Conservation (phyloP, 2,329 filamentous ascomycete species). For the Thielaviopsis cerberus region DNA sequence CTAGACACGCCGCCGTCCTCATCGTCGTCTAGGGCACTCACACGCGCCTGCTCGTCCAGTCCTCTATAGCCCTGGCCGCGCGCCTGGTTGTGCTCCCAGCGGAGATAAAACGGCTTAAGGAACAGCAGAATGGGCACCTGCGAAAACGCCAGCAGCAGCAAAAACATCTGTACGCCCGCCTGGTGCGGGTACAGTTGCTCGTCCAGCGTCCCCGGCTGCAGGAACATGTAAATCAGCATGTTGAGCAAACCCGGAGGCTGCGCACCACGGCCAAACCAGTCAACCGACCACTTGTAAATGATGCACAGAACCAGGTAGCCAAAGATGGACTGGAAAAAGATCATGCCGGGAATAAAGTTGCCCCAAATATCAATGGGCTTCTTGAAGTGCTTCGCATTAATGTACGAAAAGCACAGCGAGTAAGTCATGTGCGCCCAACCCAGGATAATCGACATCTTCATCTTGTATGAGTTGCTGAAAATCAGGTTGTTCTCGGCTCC, state of each 20-base stretch:
- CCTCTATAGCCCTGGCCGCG: constrained; percentile 79
- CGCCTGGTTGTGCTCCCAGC: constrained; percentile 80
- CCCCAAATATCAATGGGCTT: constrained; percentile 89
- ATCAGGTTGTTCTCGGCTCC: constrained; percentile 85
- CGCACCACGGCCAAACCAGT: constrained; percentile 49
- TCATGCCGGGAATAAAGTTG: constrained; percentile 95
- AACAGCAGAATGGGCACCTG: constrained; percentile 86
- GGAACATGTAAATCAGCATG: constrained; percentile 99
- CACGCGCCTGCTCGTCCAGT: constrained; percentile 70
- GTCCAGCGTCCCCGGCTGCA: constrained; percentile 59
- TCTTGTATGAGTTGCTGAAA: constrained; percentile 98
- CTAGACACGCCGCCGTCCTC: constrained; percentile 47
- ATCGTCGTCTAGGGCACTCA: constrained; percentile 80
- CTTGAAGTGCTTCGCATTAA: constrained; percentile 92
- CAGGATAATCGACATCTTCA: constrained; percentile 97
- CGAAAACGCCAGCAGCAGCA: constrained; percentile 63
- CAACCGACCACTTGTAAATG: constrained; percentile 87
- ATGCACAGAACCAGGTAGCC: constrained; percentile 89
- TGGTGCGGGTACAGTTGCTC: constrained; percentile 66
- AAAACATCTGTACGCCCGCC: constrained; percentile 50
- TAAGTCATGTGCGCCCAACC: constrained; percentile 99
- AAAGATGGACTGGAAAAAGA: constrained; percentile 98
- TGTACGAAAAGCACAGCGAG: constrained; percentile 76
- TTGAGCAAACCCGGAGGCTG: constrained; percentile 79
- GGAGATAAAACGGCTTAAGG: constrained; percentile 87